Percentiles rank a stretch among this genome's conserved stretches.
phyloP scores from a whole-genome alignment of 805 yeast species.

The Maudiozyma turicensis region DNA sequence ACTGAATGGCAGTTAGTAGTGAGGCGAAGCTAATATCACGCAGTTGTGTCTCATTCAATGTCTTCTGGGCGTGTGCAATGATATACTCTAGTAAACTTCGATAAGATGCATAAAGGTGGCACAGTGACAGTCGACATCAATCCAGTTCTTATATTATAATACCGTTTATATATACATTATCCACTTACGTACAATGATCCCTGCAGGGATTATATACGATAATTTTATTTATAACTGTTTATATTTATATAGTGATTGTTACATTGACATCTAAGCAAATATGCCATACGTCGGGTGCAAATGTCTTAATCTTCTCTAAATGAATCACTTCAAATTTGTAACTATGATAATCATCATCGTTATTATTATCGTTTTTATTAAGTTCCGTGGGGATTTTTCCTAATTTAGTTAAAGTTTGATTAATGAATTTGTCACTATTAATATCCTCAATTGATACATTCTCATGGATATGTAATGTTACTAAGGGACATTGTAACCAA shows the following conservation, averaged over 20 bases:
- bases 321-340: slow-evolving; percentile 22
- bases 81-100: too few species aligned
- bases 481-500: slow-evolving; percentile 8
- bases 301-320: slow-evolving; percentile 64
- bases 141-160: too few species aligned
- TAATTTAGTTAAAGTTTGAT: background rate
- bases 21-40: too few species aligned
- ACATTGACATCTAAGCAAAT: slow-evolving; percentile 42
- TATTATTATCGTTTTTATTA: background rate
- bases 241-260: background rate
- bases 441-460: slow-evolving; percentile 46
- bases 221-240: too few species aligned
- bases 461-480: slow-evolving; percentile 61
- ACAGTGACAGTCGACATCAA: too few species aligned
- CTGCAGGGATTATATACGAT: too few species aligned
- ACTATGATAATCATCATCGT: background rate
- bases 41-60: too few species aligned
- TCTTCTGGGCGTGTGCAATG: too few species aligned
- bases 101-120: too few species aligned
- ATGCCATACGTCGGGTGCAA: slow-evolving; percentile 84
- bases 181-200: too few species aligned
- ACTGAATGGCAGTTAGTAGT: too few species aligned
- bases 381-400: slow-evolving; percentile 2
- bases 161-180: too few species aligned
- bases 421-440: slow-evolving; percentile 10